Evolutionary conservation across 345 rosid species (phyloP), one percentile per base, ranked within the genome.

Genomic region (Bruguiera sexangula): DNA sequence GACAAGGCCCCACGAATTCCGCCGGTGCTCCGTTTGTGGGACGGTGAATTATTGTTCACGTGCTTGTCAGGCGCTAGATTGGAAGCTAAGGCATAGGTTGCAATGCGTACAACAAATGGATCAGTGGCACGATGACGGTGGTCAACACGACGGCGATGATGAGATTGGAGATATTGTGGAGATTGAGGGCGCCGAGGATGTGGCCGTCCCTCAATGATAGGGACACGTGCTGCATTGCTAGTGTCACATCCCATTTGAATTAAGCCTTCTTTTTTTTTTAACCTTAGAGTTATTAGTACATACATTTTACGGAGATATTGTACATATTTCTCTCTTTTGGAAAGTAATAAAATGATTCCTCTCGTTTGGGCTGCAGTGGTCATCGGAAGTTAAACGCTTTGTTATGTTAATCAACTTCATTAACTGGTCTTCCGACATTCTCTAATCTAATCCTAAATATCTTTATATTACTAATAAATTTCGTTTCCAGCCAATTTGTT

Each of bases 51-150:
- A 94, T 54, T 94, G 98, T 66, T 94, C 98, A 0, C 85, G 97
- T 26, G 98, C 87, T 0, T 94, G 98, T 51, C 98, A 94, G 67
- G 98, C 98, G 60, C 81, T 85, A 9, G 98, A 94, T 74, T 94
- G 98, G 98, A 89, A 83, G 81, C 43, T 80, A 43, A 85, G 83
- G 30, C 98, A 94, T 72, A 88, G 88, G 84, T 65, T 57, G 54
- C 95, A 91, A 69, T 94, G 98, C 68, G 60, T 36, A 5, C 86
- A 94, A 6, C 86, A 94, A 36, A 67, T 81, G 36, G 85, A 84
- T 76, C 66, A 81, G 62, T 84, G 85, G 92, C 68, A 55, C 21
- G 80, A 60, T 8, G 82, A 66, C 58, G 84, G 64, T 6, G 82
- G 62, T 34, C 80, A 63, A 2, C 75, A 27, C 4, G 75, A 54